phyloP scores from a whole-genome alignment of 108 stramenopile species.

The Nitzschia putrida region DNA sequence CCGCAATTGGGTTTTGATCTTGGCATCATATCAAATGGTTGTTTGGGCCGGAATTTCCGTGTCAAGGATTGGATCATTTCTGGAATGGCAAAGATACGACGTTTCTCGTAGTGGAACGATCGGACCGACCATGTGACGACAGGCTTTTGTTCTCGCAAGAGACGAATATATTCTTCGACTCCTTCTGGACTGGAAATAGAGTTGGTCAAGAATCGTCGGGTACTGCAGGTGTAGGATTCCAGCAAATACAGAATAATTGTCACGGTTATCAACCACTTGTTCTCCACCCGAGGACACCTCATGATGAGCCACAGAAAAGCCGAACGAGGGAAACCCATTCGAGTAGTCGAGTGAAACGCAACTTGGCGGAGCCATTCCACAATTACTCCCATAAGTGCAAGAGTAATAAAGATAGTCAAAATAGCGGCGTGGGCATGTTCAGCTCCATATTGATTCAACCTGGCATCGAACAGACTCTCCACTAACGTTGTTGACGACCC shows the following conservation, averaged over 20 bases:
- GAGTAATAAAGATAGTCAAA: conserved; percentile 22
- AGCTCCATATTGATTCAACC: conserved; percentile 32
- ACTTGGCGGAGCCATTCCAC: conserved; percentile 32
- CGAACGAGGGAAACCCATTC: neutral
- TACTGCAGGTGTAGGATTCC: conserved; percentile 77
- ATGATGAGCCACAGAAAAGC: neutral
- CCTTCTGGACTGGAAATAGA: conserved; percentile 61
- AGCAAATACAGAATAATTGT: conserved; percentile 62
- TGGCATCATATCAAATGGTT: conserved; percentile 1
- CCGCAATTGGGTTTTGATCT: conserved; percentile 9
- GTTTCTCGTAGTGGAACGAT: conserved; percentile 79
- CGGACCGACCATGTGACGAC: conserved; percentile 78
- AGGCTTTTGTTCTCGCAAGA: conserved; percentile 50
- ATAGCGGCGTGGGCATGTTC: conserved; percentile 39
- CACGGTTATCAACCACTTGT: conserved; percentile 41
- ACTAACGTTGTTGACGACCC: conserved; percentile 40
- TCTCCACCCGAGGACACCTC: conserved; percentile 26
- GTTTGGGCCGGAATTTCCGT: conserved; percentile 1
- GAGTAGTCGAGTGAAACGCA: neutral
- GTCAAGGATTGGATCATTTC: conserved; percentile 28
- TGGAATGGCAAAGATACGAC: conserved; percentile 42
- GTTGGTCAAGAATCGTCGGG: conserved; percentile 68
- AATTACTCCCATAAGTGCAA: conserved; percentile 32
- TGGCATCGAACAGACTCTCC: conserved; percentile 30
- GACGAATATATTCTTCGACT: conserved; percentile 65